Conservation (phyloP, 2,329 filamentous ascomycete genomes). For the Colletotrichum orchidophilum region DNA sequence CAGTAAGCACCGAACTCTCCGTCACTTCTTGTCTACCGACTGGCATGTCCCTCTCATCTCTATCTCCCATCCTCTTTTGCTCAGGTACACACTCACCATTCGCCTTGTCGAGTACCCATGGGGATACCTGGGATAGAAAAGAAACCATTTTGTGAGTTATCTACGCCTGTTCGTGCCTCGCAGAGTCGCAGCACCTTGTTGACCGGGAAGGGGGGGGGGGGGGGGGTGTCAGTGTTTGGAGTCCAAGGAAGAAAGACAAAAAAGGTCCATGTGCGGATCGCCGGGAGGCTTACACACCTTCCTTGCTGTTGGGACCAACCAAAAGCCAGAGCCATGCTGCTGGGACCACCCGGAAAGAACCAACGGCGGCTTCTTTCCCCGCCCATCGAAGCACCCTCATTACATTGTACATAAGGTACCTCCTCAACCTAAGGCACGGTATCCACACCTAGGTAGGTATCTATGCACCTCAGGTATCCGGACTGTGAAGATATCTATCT, state of each 20-base stretch:
- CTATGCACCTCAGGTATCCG: no score
- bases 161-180: background rate
- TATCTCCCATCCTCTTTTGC: background rate
- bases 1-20: background rate
- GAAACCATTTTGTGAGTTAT: background rate
- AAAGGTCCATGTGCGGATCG: slow-evolving; percentile 17
- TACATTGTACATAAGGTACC: background rate
- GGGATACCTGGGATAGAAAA: background rate
- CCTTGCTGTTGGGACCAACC: slow-evolving; percentile 18
- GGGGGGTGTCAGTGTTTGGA: background rate
- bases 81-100: background rate
- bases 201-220: background rate
- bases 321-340: background rate
- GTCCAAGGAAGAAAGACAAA: background rate
- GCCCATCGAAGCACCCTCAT: background rate
- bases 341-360: background rate
- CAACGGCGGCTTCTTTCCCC: background rate
- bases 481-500: no score
- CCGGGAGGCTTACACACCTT: slow-evolving; percentile 16
- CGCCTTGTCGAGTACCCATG: background rate
- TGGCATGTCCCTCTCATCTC: no score
- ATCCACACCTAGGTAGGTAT: no score
- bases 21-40: background rate
- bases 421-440: no score
- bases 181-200: background rate